Conservation (phyloP, 1,139 yeast genomes). For the Kazachstania sp. region DNA sequence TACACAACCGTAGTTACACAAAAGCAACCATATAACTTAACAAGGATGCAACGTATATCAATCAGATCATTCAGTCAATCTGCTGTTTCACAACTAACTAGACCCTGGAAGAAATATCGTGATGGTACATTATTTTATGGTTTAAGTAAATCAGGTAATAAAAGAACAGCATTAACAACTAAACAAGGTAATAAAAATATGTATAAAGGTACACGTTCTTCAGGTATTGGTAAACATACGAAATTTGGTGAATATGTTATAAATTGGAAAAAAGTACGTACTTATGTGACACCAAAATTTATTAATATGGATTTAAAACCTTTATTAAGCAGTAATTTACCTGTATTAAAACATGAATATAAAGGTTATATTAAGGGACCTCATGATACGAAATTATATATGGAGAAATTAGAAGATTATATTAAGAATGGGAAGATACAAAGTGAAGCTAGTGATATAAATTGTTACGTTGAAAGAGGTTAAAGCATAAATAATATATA, state of each 20-base stretch:
- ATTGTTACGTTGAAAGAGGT: conserved; percentile 28
- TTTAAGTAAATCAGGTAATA: conserved; percentile 63
- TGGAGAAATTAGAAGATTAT: conserved; percentile 65
- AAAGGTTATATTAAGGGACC: conserved; percentile 66
- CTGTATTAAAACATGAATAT: conserved; percentile 59
- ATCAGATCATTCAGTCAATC: conserved; percentile 49
- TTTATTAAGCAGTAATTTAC: conserved; percentile 62
- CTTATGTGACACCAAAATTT: conserved; percentile 74
- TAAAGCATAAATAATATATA: neutral
- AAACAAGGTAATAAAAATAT: conserved; percentile 91
- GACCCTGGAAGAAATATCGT: conserved; percentile 84
- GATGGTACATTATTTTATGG: conserved; percentile 87
- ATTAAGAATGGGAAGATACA: conserved; percentile 53
- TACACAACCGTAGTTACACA: neutral
- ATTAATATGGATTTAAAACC: conserved; percentile 51
- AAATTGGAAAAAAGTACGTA: conserved; percentile 80
- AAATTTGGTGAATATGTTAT: conserved; percentile 65
- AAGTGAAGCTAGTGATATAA: conserved; percentile 23
- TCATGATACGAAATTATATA: conserved; percentile 63
- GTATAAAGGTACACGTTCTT: conserved; percentile 93
- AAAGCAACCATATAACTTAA: no score
- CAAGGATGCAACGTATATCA: conserved; percentile 46
- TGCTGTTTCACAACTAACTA: conserved; percentile 44
- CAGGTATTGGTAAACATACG: conserved; percentile 83
- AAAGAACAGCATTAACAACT: conserved; percentile 77